Evolutionary conservation across 2,329 filamentous ascomycete genomes (phyloP).

Genomic region (Monilinia fructicola): DNA sequence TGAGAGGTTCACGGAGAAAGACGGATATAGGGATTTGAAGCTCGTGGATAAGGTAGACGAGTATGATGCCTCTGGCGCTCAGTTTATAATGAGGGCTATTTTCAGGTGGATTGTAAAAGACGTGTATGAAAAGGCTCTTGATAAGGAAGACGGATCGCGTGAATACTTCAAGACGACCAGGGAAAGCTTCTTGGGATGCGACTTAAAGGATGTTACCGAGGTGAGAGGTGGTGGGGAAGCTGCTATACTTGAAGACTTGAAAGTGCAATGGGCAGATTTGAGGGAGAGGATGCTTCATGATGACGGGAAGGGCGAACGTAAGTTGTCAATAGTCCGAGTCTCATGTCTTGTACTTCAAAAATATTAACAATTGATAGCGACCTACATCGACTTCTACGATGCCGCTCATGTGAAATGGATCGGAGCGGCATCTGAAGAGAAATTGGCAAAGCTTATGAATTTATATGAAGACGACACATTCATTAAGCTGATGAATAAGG

Average conservation of each 20-base stretch:
- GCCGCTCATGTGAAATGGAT: slow-evolving; percentile 28
- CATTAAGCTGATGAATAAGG: slow-evolving; percentile 32
- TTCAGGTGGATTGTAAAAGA: slow-evolving; percentile 27
- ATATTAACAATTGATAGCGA: slow-evolving; percentile 24
- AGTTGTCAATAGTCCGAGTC: slow-evolving; percentile 14
- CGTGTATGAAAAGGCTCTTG: slow-evolving; percentile 29
- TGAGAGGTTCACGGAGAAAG: slow-evolving; percentile 28
- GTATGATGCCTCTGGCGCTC: slow-evolving; percentile 22
- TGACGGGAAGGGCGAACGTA: slow-evolving; percentile 30
- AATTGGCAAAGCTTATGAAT: slow-evolving; percentile 25
- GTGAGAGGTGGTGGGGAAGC: slow-evolving; percentile 27
- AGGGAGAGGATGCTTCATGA: slow-evolving; percentile 29
- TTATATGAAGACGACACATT: slow-evolving; percentile 33
- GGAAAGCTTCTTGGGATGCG: slow-evolving; percentile 20
- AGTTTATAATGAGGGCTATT: slow-evolving; percentile 7
- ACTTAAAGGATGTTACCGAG: slow-evolving; percentile 22
- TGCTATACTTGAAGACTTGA: slow-evolving; percentile 24
- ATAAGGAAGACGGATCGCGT: slow-evolving; percentile 27
- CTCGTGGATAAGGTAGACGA: slow-evolving; percentile 21
- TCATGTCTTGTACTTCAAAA: not conserved
- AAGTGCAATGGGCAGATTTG: slow-evolving; percentile 24
- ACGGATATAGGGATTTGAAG: slow-evolving; percentile 29
- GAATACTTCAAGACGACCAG: slow-evolving; percentile 31
- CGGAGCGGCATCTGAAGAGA: slow-evolving; percentile 27
- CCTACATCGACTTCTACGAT: slow-evolving; percentile 31